A percentile compares a stretch with the other conserved stretches of the same genome.
Conservation (phyloP, 345 rosid species). For the Limnanthes douglasii region DNA sequence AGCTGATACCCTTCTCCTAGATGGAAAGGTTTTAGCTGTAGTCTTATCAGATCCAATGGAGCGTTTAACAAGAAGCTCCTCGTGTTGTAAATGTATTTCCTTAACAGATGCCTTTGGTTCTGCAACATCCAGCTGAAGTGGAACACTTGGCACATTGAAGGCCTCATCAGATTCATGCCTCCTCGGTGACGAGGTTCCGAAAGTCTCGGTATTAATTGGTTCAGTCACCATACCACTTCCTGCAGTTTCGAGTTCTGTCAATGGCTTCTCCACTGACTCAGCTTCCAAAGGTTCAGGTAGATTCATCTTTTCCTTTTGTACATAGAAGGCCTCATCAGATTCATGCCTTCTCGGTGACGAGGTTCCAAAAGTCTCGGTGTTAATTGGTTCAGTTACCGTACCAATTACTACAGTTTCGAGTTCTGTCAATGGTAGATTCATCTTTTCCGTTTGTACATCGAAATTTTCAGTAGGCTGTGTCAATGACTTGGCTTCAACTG, state of each 20-base stretch:
- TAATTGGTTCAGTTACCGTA: too few relatives aligned
- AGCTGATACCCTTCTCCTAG: constrained; percentile 30
- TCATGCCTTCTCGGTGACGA: too few relatives aligned
- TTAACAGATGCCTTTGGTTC: background rate
- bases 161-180: too few relatives aligned
- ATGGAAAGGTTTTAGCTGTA: constrained; percentile 19
- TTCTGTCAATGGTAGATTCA: background rate
- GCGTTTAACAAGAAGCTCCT: background rate
- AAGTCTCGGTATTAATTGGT: too few relatives aligned
- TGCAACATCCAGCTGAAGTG: background rate
- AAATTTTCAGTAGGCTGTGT: too few relatives aligned
- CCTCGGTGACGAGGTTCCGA: too few relatives aligned
- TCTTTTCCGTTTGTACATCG: too few relatives aligned
- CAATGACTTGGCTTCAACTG: too few relatives aligned
- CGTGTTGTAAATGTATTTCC: background rate
- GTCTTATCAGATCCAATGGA: constrained; percentile 4
- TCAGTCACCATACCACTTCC: too few relatives aligned
- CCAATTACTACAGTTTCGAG: background rate
- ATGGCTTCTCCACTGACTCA: background rate
- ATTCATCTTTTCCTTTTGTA: constrained; percentile 7
- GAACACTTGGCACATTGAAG: background rate
- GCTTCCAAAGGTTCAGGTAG: background rate
- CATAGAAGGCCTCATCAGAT: background rate
- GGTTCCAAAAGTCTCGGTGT: too few relatives aligned
- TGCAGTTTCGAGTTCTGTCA: constrained; percentile 4